Conservation (phyloP, 192 early-diverging fungal genomes). For the Hyaloraphidium curvatum region DNA sequence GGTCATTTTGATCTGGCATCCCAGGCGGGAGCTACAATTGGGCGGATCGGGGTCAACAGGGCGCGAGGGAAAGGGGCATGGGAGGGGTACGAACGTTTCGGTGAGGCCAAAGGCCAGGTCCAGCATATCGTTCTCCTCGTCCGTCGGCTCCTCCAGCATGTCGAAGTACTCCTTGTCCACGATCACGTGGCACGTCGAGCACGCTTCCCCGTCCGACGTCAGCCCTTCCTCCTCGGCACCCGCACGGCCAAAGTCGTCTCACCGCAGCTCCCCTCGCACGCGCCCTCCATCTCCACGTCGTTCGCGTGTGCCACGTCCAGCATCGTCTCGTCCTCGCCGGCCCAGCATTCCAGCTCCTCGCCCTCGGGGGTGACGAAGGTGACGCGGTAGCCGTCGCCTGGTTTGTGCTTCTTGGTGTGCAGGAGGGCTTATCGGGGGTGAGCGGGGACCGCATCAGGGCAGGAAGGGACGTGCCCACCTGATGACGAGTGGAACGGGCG, state of each 20-base stretch:
- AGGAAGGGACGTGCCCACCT: no score
- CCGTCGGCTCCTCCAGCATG: slow-evolving; percentile 73
- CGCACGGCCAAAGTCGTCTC: slow-evolving; percentile 50
- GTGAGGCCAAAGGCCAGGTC: slow-evolving; percentile 92
- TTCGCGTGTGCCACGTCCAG: slow-evolving; percentile 81
- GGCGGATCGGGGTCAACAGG: neutral
- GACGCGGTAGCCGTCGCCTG: slow-evolving; percentile 27
- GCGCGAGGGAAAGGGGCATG: neutral
- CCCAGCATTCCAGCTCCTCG: slow-evolving; percentile 49
- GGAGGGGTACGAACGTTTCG: slow-evolving; percentile 51
- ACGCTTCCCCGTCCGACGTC: no score
- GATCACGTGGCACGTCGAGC: slow-evolving; percentile 51
- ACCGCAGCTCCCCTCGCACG: slow-evolving; percentile 87
- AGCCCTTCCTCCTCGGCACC: no score
- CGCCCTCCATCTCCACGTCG: slow-evolving; percentile 87
- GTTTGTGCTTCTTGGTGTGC: no score
- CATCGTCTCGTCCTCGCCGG: slow-evolving; percentile 67
- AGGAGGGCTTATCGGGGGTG: no score
- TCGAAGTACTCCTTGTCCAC: slow-evolving; percentile 61
- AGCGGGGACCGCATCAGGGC: no score
- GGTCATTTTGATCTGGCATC: slow-evolving; percentile 75
- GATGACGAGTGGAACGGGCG: no score
- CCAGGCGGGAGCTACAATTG: slow-evolving; percentile 54
- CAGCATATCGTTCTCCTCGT: slow-evolving; percentile 97
- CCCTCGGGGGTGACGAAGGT: slow-evolving; percentile 74